Conservation (phyloP, 2,329 filamentous ascomycete genomes). For the Alternaria longipes region DNA sequence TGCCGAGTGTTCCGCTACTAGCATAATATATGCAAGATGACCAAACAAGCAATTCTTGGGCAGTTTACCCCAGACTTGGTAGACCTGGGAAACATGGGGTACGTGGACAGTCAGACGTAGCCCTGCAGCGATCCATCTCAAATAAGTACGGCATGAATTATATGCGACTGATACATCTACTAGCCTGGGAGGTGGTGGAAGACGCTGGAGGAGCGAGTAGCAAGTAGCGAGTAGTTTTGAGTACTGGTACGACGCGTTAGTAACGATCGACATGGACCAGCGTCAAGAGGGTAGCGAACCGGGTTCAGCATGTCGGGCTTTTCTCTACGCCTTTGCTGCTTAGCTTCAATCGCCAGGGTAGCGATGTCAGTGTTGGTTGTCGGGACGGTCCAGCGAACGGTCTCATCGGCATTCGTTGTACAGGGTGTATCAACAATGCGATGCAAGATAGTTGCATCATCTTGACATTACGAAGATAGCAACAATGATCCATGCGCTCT, state of each 20-base stretch:
- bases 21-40: slow-evolving; percentile 2
- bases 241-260: no score
- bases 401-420: background rate
- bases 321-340: background rate
- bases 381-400: background rate
- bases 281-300: background rate
- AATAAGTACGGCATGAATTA: background rate
- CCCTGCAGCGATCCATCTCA: background rate
- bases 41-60: slow-evolving; percentile 7
- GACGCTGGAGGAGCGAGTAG: background rate
- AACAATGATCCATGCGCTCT: background rate
- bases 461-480: background rate
- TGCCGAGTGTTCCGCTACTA: slow-evolving; percentile 18
- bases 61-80: slow-evolving; percentile 8
- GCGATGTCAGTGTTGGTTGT: background rate
- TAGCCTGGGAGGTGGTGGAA: background rate
- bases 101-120: background rate
- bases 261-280: background rate
- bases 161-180: no score
- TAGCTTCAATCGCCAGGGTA: background rate
- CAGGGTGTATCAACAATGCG: background rate
- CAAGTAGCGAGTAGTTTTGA: background rate
- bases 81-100: slow-evolving; percentile 3
- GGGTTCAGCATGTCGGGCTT: background rate
- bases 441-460: background rate